A percentile compares a stretch with the other conserved stretches of the same genome.
Conservation (phyloP, 345 rosid genomes). For the Bruguiera parviflora region DNA sequence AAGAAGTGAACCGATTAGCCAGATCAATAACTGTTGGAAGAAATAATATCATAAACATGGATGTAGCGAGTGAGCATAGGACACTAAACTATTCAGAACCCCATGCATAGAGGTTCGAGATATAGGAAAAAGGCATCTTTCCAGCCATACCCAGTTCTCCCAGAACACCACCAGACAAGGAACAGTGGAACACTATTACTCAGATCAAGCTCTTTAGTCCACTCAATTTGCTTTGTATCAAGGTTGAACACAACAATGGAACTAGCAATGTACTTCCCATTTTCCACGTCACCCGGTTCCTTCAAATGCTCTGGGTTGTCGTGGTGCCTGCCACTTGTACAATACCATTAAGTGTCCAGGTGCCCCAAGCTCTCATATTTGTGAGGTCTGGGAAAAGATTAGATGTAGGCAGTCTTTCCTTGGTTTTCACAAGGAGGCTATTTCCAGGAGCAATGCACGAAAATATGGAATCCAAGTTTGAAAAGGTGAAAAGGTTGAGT, state of each 20-base stretch:
- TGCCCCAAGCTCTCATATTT: too few relatives aligned
- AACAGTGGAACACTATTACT: slow-evolving; percentile 46
- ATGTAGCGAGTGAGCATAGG: too few relatives aligned
- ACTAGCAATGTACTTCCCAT: slow-evolving; percentile 83
- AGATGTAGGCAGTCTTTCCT: too few relatives aligned
- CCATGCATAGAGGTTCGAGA: too few relatives aligned
- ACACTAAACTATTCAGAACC: too few relatives aligned
- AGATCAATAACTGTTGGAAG: not conserved
- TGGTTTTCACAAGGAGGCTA: too few relatives aligned
- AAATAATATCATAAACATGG: not conserved
- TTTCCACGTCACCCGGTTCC: slow-evolving; percentile 83
- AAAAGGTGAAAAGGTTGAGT: not conserved
- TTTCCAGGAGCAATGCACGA: not conserved
- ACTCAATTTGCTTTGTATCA: slow-evolving; percentile 96
- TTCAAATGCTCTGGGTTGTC: slow-evolving; percentile 84
- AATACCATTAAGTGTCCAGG: not conserved
- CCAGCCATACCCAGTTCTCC: not conserved
- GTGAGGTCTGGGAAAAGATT: too few relatives aligned
- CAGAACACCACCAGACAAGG: not conserved
- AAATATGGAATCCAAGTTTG: not conserved
- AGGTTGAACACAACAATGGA: slow-evolving; percentile 90
- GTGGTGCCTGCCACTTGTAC: slow-evolving; percentile 59
- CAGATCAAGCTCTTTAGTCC: slow-evolving; percentile 74
- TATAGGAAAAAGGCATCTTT: not conserved
- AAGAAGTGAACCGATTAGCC: slow-evolving; percentile 19